Evolutionary conservation across 2,329 filamentous ascomycete genomes (phyloP).

Genomic region (Malbranchea cinnamomea): DNA sequence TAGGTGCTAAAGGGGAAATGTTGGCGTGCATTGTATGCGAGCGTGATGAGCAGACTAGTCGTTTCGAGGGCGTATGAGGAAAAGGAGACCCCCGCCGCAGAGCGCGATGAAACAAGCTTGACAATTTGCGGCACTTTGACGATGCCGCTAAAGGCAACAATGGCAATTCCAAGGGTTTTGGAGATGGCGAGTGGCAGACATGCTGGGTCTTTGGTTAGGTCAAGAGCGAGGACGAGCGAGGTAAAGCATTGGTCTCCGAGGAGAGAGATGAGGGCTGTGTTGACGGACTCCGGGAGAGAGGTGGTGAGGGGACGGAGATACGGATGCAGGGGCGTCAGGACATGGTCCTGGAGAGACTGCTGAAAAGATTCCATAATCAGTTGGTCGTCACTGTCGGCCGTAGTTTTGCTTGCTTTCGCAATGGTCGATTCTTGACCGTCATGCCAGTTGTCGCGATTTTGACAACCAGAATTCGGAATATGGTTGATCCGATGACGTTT

Average conservation of each 20-base stretch:
- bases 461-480: too few relatives aligned
- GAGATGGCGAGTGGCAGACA: slow-evolving; percentile 84
- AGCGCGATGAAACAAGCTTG: slow-evolving; percentile 71
- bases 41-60: slow-evolving; percentile 66
- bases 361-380: slow-evolving; percentile 32
- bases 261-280: slow-evolving; percentile 60
- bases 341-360: slow-evolving; percentile 25
- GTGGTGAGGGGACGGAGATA: slow-evolving; percentile 52
- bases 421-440: too few relatives aligned
- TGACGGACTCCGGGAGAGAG: slow-evolving; percentile 58
- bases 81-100: slow-evolving; percentile 72
- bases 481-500: too few relatives aligned
- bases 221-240: slow-evolving; percentile 69
- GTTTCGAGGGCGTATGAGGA: slow-evolving; percentile 89
- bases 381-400: too few relatives aligned
- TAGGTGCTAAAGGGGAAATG: slow-evolving; percentile 93
- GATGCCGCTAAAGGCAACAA: slow-evolving; percentile 75
- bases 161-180: slow-evolving; percentile 84
- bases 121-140: slow-evolving; percentile 96
- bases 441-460: too few relatives aligned
- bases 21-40: slow-evolving; percentile 85
- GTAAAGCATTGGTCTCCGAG: slow-evolving; percentile 76
- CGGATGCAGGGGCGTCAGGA: slow-evolving; percentile 30
- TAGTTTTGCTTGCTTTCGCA: too few relatives aligned
- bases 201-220: slow-evolving; percentile 52